phyloP scores from a whole-genome alignment of 2,329 filamentous ascomycete species.

The Aspergillus novoparasiticus region DNA sequence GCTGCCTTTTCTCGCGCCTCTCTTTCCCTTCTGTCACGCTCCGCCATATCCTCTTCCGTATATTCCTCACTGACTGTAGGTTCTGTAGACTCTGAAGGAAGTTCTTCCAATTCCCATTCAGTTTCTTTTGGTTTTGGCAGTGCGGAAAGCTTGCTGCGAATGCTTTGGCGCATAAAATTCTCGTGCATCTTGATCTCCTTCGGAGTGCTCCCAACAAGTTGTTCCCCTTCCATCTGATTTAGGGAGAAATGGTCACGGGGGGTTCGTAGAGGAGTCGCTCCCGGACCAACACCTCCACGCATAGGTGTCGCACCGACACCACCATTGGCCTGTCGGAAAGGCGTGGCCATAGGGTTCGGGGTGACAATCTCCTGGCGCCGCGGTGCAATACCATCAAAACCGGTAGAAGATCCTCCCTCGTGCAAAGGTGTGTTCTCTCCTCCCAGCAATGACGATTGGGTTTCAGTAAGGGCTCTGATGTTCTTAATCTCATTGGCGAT shows the following conservation, averaged over 20 bases:
- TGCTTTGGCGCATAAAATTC: slow-evolving; percentile 65
- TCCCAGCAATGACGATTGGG: slow-evolving; percentile 87
- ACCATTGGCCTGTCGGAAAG: slow-evolving; percentile 68
- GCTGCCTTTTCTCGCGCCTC: slow-evolving; percentile 64
- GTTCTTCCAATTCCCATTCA: slow-evolving; percentile 85
- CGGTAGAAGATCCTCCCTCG: slow-evolving; percentile 79
- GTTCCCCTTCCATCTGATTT: slow-evolving; percentile 69
- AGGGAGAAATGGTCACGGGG: slow-evolving; percentile 85
- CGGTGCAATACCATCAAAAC: slow-evolving; percentile 82
- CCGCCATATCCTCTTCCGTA: slow-evolving; percentile 69
- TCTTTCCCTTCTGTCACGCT: slow-evolving; percentile 72
- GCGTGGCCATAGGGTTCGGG: slow-evolving; percentile 93
- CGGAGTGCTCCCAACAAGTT: slow-evolving; percentile 73
- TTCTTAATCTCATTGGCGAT: slow-evolving; percentile 97
- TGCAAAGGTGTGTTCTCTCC: slow-evolving; percentile 91
- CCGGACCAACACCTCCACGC: slow-evolving; percentile 61
- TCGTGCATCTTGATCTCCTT: slow-evolving; percentile 74
- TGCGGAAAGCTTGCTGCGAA: slow-evolving; percentile 68
- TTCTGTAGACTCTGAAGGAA: slow-evolving; percentile 80
- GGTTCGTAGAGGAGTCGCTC: slow-evolving; percentile 82
- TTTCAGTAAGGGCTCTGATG: slow-evolving; percentile 87
- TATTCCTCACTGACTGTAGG: slow-evolving; percentile 51
- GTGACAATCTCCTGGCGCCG: slow-evolving; percentile 81
- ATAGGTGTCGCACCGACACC: slow-evolving; percentile 68
- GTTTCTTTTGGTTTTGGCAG: slow-evolving; percentile 90